These are phyloP conservation scores for Nannochloris sp. DNA, from an alignment of 139 green algal species.

Conservation along the genomic window DNA sequence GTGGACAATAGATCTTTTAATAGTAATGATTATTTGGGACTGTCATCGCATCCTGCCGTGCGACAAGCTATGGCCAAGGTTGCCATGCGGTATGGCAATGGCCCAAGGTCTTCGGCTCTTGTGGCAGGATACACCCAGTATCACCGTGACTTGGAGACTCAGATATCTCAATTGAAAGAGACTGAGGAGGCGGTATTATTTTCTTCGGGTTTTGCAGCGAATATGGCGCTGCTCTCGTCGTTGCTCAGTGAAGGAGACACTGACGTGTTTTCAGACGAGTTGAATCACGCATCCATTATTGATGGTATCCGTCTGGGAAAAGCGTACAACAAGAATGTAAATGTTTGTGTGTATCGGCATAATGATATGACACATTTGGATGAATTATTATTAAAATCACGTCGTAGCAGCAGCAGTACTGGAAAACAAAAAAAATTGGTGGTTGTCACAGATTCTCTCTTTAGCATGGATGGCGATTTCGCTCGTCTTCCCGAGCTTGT, in stretches of 20 bases:
- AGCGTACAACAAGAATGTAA: background rate
- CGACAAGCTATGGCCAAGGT: constrained; percentile 43
- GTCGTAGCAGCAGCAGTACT: too few relatives aligned
- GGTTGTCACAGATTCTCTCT: constrained; percentile 84
- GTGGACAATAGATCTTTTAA: background rate
- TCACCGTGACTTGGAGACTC: constrained; percentile 73
- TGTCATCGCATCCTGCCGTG: constrained; percentile 73
- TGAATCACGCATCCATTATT: constrained; percentile 97
- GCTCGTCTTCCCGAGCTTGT: constrained; percentile 67
- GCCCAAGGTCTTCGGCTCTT: constrained; percentile 38
- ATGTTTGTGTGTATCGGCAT: constrained; percentile 68
- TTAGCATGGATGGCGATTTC: constrained; percentile 94
- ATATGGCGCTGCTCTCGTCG: constrained; percentile 58
- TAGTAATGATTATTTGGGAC: constrained; percentile 90
- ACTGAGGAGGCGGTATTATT: constrained; percentile 75
- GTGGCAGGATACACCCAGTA: constrained; percentile 74
- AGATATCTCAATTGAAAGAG: constrained; percentile 71
- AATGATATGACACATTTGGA: constrained; percentile 83
- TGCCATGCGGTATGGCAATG: constrained; percentile 22
- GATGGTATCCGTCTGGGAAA: constrained; percentile 66
- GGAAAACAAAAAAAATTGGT: too few relatives aligned
- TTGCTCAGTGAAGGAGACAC: constrained; percentile 30
- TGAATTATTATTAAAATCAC: constrained; percentile 43
- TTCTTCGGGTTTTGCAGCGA: constrained; percentile 85
- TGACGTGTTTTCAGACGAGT: constrained; percentile 77